These are phyloP conservation scores for Bipolaris victoriae DNA, from an alignment of 2,329 filamentous ascomycete genomes.

Conservation along the genomic window DNA sequence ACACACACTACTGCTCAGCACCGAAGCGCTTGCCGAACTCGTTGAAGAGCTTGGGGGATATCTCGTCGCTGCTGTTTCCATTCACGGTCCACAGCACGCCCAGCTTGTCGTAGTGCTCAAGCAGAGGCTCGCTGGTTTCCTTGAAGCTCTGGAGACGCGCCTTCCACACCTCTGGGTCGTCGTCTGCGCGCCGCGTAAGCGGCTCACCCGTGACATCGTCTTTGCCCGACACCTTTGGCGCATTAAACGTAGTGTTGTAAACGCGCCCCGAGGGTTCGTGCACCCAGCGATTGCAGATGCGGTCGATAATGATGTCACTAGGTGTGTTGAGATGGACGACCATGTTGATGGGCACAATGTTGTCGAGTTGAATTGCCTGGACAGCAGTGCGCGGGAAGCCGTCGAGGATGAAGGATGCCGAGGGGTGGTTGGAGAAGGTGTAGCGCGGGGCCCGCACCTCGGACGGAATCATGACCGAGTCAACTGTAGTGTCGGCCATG, in stretches of 20 bases:
- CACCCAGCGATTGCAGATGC: conserved; percentile 91
- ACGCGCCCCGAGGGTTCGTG: conserved; percentile 89
- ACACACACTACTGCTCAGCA: conserved; percentile 24
- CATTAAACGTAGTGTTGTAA: conserved; percentile 94
- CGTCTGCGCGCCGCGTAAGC: conserved; percentile 81
- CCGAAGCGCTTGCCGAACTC: conserved; percentile 83
- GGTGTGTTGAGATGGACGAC: conserved; percentile 88
- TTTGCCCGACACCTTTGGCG: conserved; percentile 76
- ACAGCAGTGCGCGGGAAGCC: conserved; percentile 88
- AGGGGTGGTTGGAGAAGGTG: conserved; percentile 68
- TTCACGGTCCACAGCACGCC: conserved; percentile 86
- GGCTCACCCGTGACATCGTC: conserved; percentile 92
- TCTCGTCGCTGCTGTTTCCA: conserved; percentile 92
- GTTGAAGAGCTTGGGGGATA: conserved; percentile 82
- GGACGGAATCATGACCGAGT: conserved; percentile 53
- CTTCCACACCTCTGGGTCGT: conserved; percentile 85
- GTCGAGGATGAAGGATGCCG: conserved; percentile 91
- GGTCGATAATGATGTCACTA: conserved; percentile 81
- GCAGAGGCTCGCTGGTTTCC: conserved; percentile 80
- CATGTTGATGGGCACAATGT: conserved; percentile 90
- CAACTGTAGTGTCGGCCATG: conserved; percentile 43
- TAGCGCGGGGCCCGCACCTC: conserved; percentile 47
- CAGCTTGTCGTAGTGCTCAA: conserved; percentile 86
- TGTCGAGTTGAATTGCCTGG: conserved; percentile 79
- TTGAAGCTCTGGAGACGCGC: conserved; percentile 81